Percentiles rank a stretch among this genome's conserved stretches.
These are phyloP conservation scores for Apophysomyces variabilis DNA, from an alignment of 371 early-diverging fungal species.

Conservation along the genomic window DNA sequence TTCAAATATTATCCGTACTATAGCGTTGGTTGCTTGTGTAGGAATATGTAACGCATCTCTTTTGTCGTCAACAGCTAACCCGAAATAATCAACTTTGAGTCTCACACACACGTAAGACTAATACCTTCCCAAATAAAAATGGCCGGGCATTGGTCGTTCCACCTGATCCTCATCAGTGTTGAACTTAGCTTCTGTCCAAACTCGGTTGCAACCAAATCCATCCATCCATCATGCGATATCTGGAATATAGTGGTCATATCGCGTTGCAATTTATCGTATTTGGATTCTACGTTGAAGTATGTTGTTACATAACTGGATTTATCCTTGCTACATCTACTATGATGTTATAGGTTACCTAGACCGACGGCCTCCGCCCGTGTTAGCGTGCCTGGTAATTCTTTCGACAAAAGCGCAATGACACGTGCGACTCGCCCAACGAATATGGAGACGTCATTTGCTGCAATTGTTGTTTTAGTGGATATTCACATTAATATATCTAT, in stretches of 20 bases:
- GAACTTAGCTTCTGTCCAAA: constrained; percentile 28
- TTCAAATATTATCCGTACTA: constrained; percentile 40
- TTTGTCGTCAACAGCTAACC: constrained; percentile 20
- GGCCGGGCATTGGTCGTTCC: constrained; percentile 42
- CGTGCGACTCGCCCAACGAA: constrained; percentile 43
- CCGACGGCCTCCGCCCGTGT: neutral
- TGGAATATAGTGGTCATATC: constrained; percentile 27
- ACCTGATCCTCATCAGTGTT: constrained; percentile 17
- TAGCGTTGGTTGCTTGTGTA: constrained; percentile 50
- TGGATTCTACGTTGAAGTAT: constrained; percentile 29
- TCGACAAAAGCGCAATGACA: constrained; percentile 35
- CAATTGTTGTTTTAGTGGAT: neutral
- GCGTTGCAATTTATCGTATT: constrained; percentile 27
- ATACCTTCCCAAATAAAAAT: constrained; percentile 44
- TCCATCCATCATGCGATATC: constrained; percentile 50
- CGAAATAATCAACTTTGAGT: neutral
- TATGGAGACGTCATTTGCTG: constrained; percentile 32
- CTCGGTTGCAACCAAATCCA: constrained; percentile 28
- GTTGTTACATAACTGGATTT: neutral
- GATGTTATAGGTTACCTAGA: too few relatives aligned
- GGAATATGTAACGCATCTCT: constrained; percentile 43
- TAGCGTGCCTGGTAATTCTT: constrained; percentile 36
- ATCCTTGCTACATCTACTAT: too few relatives aligned
- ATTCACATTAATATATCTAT: neutral
- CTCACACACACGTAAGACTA: neutral